Percentiles rank a stretch among this genome's conserved stretches.
Evolutionary conservation across 176 grass and related monocot genomes (phyloP).

Genomic region (Pontederia crassipes): DNA sequence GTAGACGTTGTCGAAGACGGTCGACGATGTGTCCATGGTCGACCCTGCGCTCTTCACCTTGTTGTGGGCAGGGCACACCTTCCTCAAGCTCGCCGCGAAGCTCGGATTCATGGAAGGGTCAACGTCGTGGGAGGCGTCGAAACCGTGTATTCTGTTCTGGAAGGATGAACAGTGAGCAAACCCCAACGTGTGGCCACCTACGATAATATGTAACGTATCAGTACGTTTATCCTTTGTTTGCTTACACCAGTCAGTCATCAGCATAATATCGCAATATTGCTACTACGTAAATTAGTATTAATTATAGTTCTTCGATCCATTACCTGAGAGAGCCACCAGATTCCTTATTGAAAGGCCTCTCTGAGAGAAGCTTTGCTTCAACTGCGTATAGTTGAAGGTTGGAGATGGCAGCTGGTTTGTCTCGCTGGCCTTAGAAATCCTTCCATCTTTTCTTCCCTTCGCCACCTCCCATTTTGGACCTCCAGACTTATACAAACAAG

Average conservation of each 20-base stretch:
- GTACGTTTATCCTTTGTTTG: not conserved
- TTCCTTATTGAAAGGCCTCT: conserved; percentile 60
- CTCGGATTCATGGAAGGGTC: conserved; percentile 50
- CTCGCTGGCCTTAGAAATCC: conserved; percentile 55
- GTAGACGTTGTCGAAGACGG: conserved; percentile 72
- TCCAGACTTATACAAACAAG: conserved; percentile 37
- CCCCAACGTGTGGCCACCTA: conserved; percentile 76
- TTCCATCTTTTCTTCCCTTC: conserved; percentile 55
- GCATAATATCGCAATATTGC: not conserved
- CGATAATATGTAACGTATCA: not conserved
- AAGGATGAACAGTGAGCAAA: conserved; percentile 95
- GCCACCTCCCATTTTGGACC: conserved; percentile 63
- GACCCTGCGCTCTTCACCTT: conserved; percentile 37
- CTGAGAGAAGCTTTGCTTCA: conserved; percentile 72
- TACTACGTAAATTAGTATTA: not conserved
- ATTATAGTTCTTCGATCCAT: not conserved
- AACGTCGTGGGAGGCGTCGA: conserved; percentile 17
- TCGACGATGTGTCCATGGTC: conserved; percentile 45
- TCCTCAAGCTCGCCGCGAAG: conserved; percentile 52
- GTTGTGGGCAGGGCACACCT: conserved; percentile 62
- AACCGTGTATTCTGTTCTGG: conserved; percentile 53
- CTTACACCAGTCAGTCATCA: not conserved
- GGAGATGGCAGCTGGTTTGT: conserved; percentile 52
- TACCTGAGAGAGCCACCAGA: conserved; percentile 59
- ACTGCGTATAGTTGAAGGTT: conserved; percentile 52